Evolutionary conservation across 371 early-diverging fungal species (phyloP), one percentile per base, ranked within the genome.

Genomic region (Lichtheimia ramosa): DNA sequence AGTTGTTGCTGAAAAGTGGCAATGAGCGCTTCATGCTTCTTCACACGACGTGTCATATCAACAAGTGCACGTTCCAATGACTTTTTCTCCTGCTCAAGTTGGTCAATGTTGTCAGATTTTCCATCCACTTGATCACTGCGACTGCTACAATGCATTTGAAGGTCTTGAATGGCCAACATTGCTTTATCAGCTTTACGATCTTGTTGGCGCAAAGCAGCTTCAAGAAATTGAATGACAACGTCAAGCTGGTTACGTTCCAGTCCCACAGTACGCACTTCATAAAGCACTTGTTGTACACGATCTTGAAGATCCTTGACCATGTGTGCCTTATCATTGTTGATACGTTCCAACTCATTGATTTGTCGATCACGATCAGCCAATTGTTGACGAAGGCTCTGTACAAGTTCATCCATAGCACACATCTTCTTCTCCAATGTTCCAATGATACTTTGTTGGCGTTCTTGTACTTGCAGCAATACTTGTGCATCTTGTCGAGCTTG

Each of bases 361-460:
- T 59, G 57, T 15, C 64, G 61, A 39, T 75, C 65, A 5, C 74
- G 64, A 3, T 66, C 75, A 6, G 58, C 63, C 16, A 80, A 27
- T 52, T 75, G 73, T 8, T 57, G 43, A 8, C 63, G 71, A n/a
- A 77, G 54, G 2, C 61, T 58, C 25, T 14, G 18, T 0, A 69
- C 54, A 3, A 73, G 60, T 12, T 60, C 57, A 10, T 75, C 69
- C 75, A 75, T 75, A 14, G 73, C 75, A 15, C 52, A 62, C n/a
- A 77, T 18, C 49, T 80, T 77, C 0, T 24, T 5, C 21, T 80
- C 77, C 0, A 77, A 50, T 1, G 67, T 59, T 43, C 63, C 56
- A 28, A 80, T 80, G 23, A 80, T 66, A 8, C 49, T 59, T 50
- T 77, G 74, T 63, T 80, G 81, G 24, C 73, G 71, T n/a, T 66